These are phyloP conservation scores for Penicillium sclerotiorum DNA, from an alignment of 2,329 filamentous ascomycete species.

Conservation along the genomic window DNA sequence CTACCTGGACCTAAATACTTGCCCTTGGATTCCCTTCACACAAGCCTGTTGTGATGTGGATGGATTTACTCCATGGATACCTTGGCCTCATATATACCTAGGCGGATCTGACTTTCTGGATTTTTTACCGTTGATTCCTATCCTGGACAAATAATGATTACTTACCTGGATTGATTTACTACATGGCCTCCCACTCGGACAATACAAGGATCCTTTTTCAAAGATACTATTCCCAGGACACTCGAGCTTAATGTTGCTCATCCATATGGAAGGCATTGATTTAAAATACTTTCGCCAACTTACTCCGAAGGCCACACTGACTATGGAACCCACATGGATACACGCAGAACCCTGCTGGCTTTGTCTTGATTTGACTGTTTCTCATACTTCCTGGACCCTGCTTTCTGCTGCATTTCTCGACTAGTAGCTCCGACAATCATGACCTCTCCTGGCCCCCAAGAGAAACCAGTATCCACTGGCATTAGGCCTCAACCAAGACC, in stretches of 20 bases:
- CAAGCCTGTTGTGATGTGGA: constrained; percentile 34
- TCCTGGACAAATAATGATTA: constrained; percentile 17
- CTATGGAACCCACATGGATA: constrained; percentile 15
- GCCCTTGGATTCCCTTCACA: constrained; percentile 23
- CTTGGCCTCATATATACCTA: neutral
- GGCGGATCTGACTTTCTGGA: constrained; percentile 4
- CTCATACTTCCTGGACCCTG: constrained; percentile 14
- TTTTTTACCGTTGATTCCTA: constrained; percentile 3
- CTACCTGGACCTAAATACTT: constrained; percentile 18
- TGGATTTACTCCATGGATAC: constrained; percentile 19
- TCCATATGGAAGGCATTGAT: constrained; percentile 11
- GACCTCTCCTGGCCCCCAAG: constrained; percentile 5
- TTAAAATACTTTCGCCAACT: constrained; percentile 15
- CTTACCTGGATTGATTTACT: constrained; percentile 14
- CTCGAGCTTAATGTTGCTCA: constrained; percentile 24
- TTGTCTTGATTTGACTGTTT: constrained; percentile 8
- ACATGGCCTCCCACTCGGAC: constrained; percentile 9
- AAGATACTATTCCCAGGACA: constrained; percentile 12
- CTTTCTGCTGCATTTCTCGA: constrained; percentile 6
- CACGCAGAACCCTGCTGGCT: constrained; percentile 7
- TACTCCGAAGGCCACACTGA: constrained; percentile 19
- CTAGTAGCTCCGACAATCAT: too few relatives aligned
- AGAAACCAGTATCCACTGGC: constrained; percentile 2
- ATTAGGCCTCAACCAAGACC: neutral
- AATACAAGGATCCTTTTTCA: constrained; percentile 14